phyloP scores from a whole-genome alignment of 805 yeast genomes.

The Lachancea lanzarotensis region DNA sequence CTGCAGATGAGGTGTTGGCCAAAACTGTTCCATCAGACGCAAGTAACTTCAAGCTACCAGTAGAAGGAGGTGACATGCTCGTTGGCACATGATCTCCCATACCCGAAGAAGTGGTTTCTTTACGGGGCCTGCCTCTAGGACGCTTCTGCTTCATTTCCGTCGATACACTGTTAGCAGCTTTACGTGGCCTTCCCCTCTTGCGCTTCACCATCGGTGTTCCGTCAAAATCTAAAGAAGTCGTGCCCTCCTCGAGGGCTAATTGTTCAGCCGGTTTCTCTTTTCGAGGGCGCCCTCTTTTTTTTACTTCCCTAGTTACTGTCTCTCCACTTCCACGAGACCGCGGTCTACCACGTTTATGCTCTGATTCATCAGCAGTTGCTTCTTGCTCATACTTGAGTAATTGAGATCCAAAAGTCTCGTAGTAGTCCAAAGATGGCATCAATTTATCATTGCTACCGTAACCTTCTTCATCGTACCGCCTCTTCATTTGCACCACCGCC shows the following conservation, averaged over 20 bases:
- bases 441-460: not conserved
- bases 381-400: conserved; percentile 3
- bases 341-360: conserved; percentile 9
- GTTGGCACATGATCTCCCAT: not conserved
- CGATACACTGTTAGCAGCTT: not conserved
- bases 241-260: not conserved
- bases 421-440: conserved; percentile 5
- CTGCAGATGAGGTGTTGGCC: not conserved
- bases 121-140: conserved; percentile 5
- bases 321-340: conserved; percentile 1
- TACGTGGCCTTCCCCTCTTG: conserved; percentile 9
- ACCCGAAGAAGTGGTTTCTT: not conserved
- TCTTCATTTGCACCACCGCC: not conserved
- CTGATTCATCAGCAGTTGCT: conserved; percentile 1
- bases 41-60: not conserved
- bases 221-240: not conserved
- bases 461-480: not conserved
- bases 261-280: conserved; percentile 1
- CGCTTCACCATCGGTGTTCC: not conserved
- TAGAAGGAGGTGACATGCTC: not conserved
- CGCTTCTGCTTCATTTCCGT: not conserved
- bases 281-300: conserved; percentile 7
- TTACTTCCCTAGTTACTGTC: not conserved
- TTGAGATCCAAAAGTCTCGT: conserved; percentile 1
- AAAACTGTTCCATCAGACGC: not conserved